Evolutionary conservation across 352 stramenopile genomes (phyloP), one percentile per base, ranked within the genome.

Genomic region (Globisporangium paroecandrum): DNA sequence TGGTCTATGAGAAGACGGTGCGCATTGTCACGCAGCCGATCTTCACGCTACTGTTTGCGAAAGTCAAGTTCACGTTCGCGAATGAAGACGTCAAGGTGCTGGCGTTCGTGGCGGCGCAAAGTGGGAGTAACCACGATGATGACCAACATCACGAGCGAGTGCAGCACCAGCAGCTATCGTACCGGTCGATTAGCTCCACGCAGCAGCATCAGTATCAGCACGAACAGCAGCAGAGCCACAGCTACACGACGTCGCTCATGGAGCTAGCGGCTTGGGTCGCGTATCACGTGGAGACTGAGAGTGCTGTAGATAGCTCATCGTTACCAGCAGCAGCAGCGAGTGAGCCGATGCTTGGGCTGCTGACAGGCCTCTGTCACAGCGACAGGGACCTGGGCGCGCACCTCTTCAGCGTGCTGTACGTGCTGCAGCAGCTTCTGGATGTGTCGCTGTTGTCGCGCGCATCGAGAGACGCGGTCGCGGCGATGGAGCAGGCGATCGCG

Each of bases 371-470:
- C 20, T 53, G 20, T 22, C 12, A 43, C 4, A 51, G 27, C 18
- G 59, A 65, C 29, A n/a, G 22, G n/a, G 1, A 58, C 0, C 70
- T 81, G 9, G 59, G 77, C 4, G 56, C 64, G 22, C 71, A 83
- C 49, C 62, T 74, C 2, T 73, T 78, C 47, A 82, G 67, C 58
- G 72, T 65, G 13, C n/a, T 74, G 38, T 76, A 75, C 22, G 53
- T 76, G 9, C 64, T 84, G 68, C 73, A 71, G 61, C 70, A 83
- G 58, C 62, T 81, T 29, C 58, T 86, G 62, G 78, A 82, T 49
- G 49, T 49, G 0, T 62, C 58, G 22, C 70, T 72, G 10, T 36
- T 85, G 27, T 46, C 72, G 29, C 54, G 29, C 1, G 56, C 66
- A 1, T 22, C 59, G 2, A 66, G 68, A 34, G 69, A 72, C 43